Evolutionary conservation across 2,329 filamentous ascomycete genomes (phyloP).

Genomic region (Alternaria infectoria): DNA sequence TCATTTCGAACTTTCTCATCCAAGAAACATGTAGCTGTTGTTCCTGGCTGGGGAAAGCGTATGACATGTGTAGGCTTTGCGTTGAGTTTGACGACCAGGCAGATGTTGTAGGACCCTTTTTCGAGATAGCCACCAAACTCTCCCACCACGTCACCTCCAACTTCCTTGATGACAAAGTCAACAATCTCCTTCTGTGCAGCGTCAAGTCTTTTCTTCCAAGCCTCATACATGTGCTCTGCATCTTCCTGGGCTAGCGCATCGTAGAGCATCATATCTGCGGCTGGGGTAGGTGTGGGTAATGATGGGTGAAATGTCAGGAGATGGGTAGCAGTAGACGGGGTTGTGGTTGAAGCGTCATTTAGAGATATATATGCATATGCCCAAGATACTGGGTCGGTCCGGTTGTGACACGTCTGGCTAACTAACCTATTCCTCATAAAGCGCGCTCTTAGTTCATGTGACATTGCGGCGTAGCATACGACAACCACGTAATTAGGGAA

Average conservation of each 20-base stretch:
- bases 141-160: fast-evolving
- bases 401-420: background rate
- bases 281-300: background rate
- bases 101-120: background rate
- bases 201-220: background rate
- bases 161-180: background rate
- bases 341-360: too few relatives aligned
- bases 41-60: background rate
- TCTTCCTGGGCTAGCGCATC: background rate
- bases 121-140: background rate
- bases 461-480: background rate
- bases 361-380: too few relatives aligned
- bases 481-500: background rate
- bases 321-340: too few relatives aligned
- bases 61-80: background rate
- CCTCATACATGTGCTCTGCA: background rate
- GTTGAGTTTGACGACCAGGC: background rate
- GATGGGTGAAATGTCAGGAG: too few relatives aligned
- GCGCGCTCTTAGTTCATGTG: background rate
- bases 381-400: too few relatives aligned
- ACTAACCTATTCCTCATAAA: background rate
- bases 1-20: background rate
- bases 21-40: background rate
- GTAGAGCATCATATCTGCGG: background rate
- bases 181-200: background rate